Base-by-base conservation (phyloP, 306 rosid genomes). In the Elaeagnus macrophylla region DNA sequence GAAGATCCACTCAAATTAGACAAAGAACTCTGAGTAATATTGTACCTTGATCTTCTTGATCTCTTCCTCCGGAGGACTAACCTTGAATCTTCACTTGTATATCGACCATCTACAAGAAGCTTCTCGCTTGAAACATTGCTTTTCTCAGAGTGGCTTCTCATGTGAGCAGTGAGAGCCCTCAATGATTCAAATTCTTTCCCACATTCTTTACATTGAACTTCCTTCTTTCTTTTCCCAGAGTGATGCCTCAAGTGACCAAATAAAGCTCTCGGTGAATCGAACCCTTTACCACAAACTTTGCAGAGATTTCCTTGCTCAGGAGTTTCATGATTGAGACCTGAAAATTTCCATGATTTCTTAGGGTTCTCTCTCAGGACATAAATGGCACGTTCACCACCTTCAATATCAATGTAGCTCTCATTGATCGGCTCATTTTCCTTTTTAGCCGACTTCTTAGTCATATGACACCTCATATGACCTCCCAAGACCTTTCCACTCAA, bases 181-280 rank as follows among this genome's bases (percentile, higher is more conserved):
- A 73, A n/a, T 37, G 74, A 66, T 10, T 32, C 57, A 40, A 75
- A 79, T 44, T 54, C 76, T 65, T 61, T n/a, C 7, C 60, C 69
- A 15, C 72, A 70, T 64, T 70, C 77, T 48, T 54, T 40, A 51
- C 77, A 74, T 15, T 37, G 51, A 50, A 60, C n/a, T 25, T 54
- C 70, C 39, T 51, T 61, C 75, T 60, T 73, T 15, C 56, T 19
- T 45, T 43, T 67, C 3, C 73, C 72, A 0, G 80, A 67, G 61
- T 76, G 86, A 55, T 69, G 72, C 56, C 82, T 70, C 86, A 76
- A 69, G 35, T 80, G 86, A 17, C 86, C 86, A 43, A 72, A 75
- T 40, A 80, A 36, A 10, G 80, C 79, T 43, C 56, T 70, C 50
- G 53, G 15, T 3, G 77, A 55, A 4, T 63, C 70, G 52, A 80